A percentile compares a stretch with the other conserved stretches of the same genome.
These are phyloP conservation scores for Jasminum sambac DNA, from an alignment of 257 asterid species.

Conservation along the genomic window DNA sequence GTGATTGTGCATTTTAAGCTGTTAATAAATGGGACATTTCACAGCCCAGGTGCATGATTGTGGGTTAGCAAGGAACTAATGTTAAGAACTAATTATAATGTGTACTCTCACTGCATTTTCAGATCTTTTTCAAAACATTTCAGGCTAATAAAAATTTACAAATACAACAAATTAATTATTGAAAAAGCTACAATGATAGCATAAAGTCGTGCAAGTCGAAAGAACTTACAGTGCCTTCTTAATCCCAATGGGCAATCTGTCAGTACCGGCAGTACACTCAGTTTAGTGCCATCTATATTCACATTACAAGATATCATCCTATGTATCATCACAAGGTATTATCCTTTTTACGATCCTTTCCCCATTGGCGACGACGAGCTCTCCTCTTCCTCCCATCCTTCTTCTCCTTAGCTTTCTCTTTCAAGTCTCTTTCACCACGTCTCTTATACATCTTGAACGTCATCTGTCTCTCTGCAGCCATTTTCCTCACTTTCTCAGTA, in stretches of 20 bases:
- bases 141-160: background rate
- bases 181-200: background rate
- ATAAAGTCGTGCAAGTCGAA: background rate
- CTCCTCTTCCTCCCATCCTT: constrained; percentile 74
- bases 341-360: constrained; percentile 46
- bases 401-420: constrained; percentile 64
- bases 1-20: background rate
- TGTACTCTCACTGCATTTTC: background rate
- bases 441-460: constrained; percentile 93
- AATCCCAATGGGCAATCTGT: background rate
- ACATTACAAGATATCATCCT: constrained; percentile 44
- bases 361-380: constrained; percentile 69
- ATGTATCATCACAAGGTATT: constrained; percentile 39
- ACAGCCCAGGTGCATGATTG: background rate
- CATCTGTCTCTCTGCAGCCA: constrained; percentile 85
- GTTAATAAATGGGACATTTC: background rate
- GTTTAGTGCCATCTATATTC: background rate
- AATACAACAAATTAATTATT: background rate
- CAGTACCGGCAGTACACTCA: background rate
- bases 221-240: background rate
- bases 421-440: constrained; percentile 82
- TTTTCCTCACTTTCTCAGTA: constrained; percentile 74
- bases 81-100: background rate
- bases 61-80: background rate
- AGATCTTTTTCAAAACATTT: background rate